These are phyloP conservation scores for Arabidopsis hybrid DNA, from an alignment of 441 rosid genomes.

Conservation along the genomic window DNA sequence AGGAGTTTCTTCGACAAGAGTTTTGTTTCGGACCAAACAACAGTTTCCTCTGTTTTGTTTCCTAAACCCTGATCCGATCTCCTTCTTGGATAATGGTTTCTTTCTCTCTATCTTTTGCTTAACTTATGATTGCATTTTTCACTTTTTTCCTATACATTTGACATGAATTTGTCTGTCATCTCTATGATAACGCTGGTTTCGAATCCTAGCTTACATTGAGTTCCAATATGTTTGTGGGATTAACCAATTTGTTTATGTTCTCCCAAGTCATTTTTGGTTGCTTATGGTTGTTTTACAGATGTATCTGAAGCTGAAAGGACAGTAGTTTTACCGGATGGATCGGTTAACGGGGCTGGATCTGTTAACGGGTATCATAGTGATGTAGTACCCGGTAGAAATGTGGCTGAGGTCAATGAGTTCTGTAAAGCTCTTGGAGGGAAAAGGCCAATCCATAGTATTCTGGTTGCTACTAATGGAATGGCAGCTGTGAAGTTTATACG, in stretches of 20 bases:
- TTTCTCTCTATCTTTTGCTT: slow-evolving; percentile 3
- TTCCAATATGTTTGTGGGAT: too few relatives aligned
- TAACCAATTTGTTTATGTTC: too few relatives aligned
- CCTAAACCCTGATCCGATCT: slow-evolving; percentile 56
- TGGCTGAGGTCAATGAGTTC: slow-evolving; percentile 77
- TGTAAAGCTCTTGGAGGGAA: slow-evolving; percentile 90
- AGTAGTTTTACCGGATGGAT: slow-evolving; percentile 49
- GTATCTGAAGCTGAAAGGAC: slow-evolving; percentile 67
- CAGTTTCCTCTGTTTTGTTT: slow-evolving; percentile 58
- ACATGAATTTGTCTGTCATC: not conserved
- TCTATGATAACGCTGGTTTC: too few relatives aligned
- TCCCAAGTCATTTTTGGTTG: not conserved
- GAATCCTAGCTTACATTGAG: too few relatives aligned
- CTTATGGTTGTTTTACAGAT: slow-evolving; percentile 53
- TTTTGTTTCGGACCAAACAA: slow-evolving; percentile 11
- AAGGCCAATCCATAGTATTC: slow-evolving; percentile 85
- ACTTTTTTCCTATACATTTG: not conserved
- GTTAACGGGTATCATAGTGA: slow-evolving; percentile 48
- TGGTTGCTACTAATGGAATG: slow-evolving; percentile 99
- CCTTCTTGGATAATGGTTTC: slow-evolving; percentile 43
- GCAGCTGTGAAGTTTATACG: slow-evolving; percentile 99
- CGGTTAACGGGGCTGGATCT: slow-evolving; percentile 51
- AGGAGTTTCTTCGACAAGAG: slow-evolving; percentile 41
- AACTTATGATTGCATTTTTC: not conserved
- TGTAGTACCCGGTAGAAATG: slow-evolving; percentile 59